Conservation (phyloP, 371 early-diverging fungal genomes). For the Dichotomocladium elegans region DNA sequence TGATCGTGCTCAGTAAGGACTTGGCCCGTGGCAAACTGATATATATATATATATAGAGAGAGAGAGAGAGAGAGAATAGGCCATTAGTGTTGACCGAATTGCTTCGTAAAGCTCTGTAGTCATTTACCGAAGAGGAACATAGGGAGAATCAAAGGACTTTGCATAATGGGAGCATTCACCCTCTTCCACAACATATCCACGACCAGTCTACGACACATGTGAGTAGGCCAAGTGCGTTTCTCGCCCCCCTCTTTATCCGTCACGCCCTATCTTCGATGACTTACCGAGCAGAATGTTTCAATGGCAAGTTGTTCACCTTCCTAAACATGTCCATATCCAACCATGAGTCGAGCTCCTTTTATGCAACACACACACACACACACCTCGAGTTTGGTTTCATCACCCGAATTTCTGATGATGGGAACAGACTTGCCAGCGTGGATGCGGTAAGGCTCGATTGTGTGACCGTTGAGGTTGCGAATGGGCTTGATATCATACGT, state of each 20-base stretch:
- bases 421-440: conserved; percentile 99
- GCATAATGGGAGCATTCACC: conserved; percentile 97
- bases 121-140: conserved; percentile 63
- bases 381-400: conserved; percentile 92
- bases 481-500: conserved; percentile 94
- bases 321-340: conserved; percentile 13
- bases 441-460: conserved; percentile 93
- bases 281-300: conserved; percentile 96
- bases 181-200: conserved; percentile 90
- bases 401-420: conserved; percentile 84
- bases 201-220: conserved; percentile 75
- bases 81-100: not conserved
- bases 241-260: not conserved
- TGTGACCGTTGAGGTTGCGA: conserved; percentile 98
- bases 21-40: conserved; percentile 78
- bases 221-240: not conserved
- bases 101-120: no score
- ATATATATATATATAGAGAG: no score
- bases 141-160: conserved; percentile 58
- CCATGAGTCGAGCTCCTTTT: not conserved
- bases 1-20: conserved; percentile 83
- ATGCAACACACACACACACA: not conserved
- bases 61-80: not conserved
- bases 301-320: conserved; percentile 98
- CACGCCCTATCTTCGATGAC: no score